Conservation (phyloP, 2,329 filamentous ascomycete species). For the Cladorrhinum sp. region DNA sequence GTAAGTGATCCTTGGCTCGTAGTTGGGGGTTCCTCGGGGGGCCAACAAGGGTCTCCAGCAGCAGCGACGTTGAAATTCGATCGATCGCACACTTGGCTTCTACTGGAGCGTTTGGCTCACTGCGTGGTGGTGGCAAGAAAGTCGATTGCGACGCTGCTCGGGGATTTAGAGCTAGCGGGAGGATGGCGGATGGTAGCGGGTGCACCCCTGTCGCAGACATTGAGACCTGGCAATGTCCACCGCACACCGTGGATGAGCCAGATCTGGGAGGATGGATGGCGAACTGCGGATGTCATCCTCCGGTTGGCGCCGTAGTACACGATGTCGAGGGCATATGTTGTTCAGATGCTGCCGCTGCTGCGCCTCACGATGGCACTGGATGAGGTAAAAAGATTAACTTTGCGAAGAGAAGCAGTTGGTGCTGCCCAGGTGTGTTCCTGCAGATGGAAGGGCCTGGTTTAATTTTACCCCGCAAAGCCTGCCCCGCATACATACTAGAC, state of each 20-base stretch:
- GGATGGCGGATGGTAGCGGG: neutral
- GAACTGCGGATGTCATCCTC: slow-evolving; percentile 5
- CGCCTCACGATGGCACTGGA: neutral
- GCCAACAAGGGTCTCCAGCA: neutral
- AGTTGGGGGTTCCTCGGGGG: neutral
- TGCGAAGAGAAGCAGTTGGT: neutral
- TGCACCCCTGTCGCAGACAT: neutral
- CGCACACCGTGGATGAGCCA: slow-evolving; percentile 1
- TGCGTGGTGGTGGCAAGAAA: neutral
- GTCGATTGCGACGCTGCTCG: neutral
- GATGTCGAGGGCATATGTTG: neutral
- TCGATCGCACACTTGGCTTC: slow-evolving; percentile 4
- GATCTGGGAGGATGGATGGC: neutral
- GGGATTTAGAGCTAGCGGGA: slow-evolving; percentile 6
- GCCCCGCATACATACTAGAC: neutral
- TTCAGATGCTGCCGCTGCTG: neutral
- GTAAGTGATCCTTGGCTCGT: slow-evolving; percentile 1
- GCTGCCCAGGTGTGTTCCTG: neutral
- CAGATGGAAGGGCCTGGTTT: neutral
- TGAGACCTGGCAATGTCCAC: neutral
- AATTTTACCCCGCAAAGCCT: neutral
- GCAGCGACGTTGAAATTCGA: slow-evolving; percentile 4
- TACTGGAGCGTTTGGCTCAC: neutral
- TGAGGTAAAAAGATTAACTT: neutral
- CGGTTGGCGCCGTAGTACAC: neutral